These are phyloP conservation scores for Copromyces sp. DNA, from an alignment of 495 filamentous ascomycete genomes.

Conservation along the genomic window DNA sequence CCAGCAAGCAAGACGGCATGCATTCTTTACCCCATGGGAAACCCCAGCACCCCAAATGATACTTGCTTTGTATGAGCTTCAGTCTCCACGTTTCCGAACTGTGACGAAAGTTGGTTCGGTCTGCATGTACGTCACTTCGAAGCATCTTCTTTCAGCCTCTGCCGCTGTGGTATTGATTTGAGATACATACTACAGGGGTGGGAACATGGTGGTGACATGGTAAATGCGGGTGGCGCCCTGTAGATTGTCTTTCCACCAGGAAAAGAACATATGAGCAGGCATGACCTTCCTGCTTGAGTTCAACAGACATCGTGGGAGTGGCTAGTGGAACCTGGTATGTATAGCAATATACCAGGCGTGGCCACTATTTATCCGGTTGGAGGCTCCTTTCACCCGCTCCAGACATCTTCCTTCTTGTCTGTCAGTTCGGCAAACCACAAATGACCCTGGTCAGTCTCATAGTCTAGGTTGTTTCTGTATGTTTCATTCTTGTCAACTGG, in stretches of 20 bases:
- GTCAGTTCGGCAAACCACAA: not conserved
- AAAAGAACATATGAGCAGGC: not conserved
- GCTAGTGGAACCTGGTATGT: not conserved
- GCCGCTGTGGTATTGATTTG: not conserved
- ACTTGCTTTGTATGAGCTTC: not conserved
- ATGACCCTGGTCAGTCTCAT: not conserved
- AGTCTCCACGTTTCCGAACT: not conserved
- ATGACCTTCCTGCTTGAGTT: slow-evolving; percentile 8
- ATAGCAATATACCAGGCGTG: not conserved
- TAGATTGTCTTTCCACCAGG: not conserved
- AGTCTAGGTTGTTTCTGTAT: not conserved
- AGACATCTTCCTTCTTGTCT: not conserved
- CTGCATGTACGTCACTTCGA: slow-evolving; percentile 8
- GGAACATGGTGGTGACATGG: not conserved
- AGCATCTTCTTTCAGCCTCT: not conserved
- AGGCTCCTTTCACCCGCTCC: slow-evolving; percentile 7
- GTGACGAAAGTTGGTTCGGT: not conserved
- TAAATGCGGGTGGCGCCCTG: not conserved
- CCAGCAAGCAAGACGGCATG: not conserved
- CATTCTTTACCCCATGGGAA: not conserved
- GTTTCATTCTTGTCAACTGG: not conserved
- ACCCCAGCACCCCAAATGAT: not conserved
- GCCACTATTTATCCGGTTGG: slow-evolving; percentile 14
- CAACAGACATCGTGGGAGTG: not conserved
- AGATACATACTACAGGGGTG: not conserved